A percentile compares a stretch with the other conserved stretches of the same genome.
Conservation (phyloP, 179 eudicot genomes). For the Vitellaria paradoxa region DNA sequence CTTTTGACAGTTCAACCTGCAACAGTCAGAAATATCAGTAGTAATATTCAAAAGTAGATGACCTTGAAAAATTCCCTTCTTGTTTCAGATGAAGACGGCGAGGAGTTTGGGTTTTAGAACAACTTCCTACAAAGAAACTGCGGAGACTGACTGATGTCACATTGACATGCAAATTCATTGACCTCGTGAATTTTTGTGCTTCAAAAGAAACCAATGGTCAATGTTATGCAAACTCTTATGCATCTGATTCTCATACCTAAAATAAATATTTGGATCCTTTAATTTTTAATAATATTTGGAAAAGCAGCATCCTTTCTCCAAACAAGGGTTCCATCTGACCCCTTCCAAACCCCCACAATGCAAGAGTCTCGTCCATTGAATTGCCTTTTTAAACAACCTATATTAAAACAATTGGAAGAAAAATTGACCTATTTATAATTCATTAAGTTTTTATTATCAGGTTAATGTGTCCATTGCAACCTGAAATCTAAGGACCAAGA, state of each 20-base stretch:
- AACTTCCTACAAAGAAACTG: not conserved
- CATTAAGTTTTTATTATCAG: not conserved
- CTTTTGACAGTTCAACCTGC: slow-evolving; percentile 74
- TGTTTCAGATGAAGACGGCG: not conserved
- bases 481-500: slow-evolving; percentile 3
- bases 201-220: not conserved
- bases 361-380: too few species aligned
- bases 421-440: not conserved
- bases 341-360: too few species aligned
- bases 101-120: not conserved
- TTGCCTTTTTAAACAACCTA: not conserved
- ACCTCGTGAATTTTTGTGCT: not conserved
- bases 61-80: not conserved
- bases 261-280: too few species aligned
- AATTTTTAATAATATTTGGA: not conserved
- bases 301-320: too few species aligned
- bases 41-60: not conserved
- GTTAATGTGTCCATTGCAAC: not conserved
- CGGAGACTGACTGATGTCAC: not conserved
- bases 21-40: slow-evolving; percentile 3
- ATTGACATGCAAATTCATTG: not conserved
- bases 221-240: too few species aligned
- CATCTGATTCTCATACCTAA: too few species aligned
- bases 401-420: not conserved
- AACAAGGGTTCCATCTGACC: too few species aligned